Evolutionary conservation across 305 asterid genomes (phyloP), one percentile per base, ranked within the genome.

Genomic region (Fraxinus dipetala): DNA sequence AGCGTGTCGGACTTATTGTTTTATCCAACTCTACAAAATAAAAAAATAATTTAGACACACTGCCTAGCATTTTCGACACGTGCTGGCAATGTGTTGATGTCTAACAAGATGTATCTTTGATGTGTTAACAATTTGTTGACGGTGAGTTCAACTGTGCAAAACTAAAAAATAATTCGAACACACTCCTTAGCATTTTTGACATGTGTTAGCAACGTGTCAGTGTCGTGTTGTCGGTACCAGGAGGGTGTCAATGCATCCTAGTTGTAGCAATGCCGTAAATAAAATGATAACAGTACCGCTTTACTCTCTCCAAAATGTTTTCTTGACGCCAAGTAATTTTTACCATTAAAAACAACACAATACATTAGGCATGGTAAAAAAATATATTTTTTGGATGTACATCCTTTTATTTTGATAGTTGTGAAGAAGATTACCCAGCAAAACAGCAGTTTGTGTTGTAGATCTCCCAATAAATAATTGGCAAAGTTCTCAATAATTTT

Each of bases 391-490:
- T 28, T 67, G 1, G 20, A 67, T 28, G 38, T 67, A 28, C 74
- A 28, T 67, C 20, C n/a, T 13, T 67, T 26, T 67, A n/a, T 24
- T 20, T 16, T 28, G 45, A 61, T 20, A 26, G 36, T 40, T 35
- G 74, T 61, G 76, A 65, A 67, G 77, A 30, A 28, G 79, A 90
- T 89, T 89, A 93, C 98, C 98, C 98, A 95, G 86, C 96, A 91
- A 90, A 92, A 95, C 56, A 88, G 85, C 88, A 95, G 80, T 86
- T 87, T 91, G 76, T 84, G 85, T 83, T 83, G 87, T 86, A 83
- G 79, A 79, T 89, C 84, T 85, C 97, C 97, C 88, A 95, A 89
- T 86, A 95, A 84, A 88, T 90, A 92, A 65, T 89, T 90, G 69
- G 92, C 97, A 85, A 95, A 91, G 81, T 74, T 81, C 82, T 86